These are phyloP conservation scores for Vinca minor DNA, from an alignment of 257 asterid genomes.

Conservation along the genomic window DNA sequence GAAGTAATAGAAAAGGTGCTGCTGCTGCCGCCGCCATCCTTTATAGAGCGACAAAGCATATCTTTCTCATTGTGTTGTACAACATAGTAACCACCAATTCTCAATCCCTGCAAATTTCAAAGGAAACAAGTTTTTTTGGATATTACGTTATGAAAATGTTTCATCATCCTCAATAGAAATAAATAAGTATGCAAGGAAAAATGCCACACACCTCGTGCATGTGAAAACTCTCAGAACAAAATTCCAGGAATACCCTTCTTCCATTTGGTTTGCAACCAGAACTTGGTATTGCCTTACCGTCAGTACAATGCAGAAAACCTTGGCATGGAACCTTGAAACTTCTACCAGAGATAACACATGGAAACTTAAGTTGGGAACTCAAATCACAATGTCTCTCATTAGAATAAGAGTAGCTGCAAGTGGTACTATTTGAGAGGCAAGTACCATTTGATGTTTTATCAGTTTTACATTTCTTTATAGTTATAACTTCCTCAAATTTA, in stretches of 20 bases:
- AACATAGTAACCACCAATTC: slow-evolving; percentile 56
- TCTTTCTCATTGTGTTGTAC: slow-evolving; percentile 45
- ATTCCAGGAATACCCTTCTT: slow-evolving; percentile 57
- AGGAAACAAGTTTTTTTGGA: slow-evolving; percentile 1
- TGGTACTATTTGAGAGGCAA: slow-evolving; percentile 18
- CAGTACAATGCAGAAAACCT: slow-evolving; percentile 42
- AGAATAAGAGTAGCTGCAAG: no score
- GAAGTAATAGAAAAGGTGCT: slow-evolving; percentile 40
- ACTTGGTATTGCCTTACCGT: slow-evolving; percentile 21
- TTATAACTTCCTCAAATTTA: slow-evolving; percentile 13
- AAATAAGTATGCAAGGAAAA: neutral
- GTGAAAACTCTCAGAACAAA: slow-evolving; percentile 40
- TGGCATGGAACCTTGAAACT: slow-evolving; percentile 22
- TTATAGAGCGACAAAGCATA: slow-evolving; percentile 19
- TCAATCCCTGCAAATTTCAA: slow-evolving; percentile 48
- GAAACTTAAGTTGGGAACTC: slow-evolving; percentile 27
- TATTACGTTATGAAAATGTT: neutral
- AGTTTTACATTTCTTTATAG: slow-evolving; percentile 44
- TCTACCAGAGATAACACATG: slow-evolving; percentile 41
- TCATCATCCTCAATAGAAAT: slow-evolving; percentile 4
- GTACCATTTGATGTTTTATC: slow-evolving; percentile 23
- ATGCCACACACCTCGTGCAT: slow-evolving; percentile 45
- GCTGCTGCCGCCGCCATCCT: no score
- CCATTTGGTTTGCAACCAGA: slow-evolving; percentile 35
- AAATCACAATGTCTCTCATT: slow-evolving; percentile 17